These are phyloP conservation scores for Penicillium verrucosum DNA, from an alignment of 2,329 filamentous ascomycete genomes.

Conservation along the genomic window DNA sequence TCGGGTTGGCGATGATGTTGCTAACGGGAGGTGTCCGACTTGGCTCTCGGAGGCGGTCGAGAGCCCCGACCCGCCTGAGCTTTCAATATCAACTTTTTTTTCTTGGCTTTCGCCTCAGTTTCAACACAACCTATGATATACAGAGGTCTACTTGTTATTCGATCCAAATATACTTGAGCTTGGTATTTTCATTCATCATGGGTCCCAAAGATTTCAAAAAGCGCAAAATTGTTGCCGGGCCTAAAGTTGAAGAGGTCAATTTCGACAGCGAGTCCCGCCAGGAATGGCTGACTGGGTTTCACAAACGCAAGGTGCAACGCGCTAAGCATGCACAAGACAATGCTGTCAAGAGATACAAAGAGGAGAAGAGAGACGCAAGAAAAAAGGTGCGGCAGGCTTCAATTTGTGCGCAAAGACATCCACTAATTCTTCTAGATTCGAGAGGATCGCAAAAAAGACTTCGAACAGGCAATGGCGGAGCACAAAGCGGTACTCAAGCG, in stretches of 20 bases:
- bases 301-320: constrained; percentile 87
- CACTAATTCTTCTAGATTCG: constrained; percentile 59
- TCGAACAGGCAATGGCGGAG: constrained; percentile 75
- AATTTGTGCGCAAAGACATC: not conserved
- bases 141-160: not conserved
- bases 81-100: constrained; percentile 24
- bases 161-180: not conserved
- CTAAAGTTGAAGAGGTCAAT: constrained; percentile 70
- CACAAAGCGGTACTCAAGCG: constrained; percentile 69
- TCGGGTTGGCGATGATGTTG: constrained; percentile 27
- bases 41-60: constrained; percentile 38
- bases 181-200: constrained; percentile 34
- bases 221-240: constrained; percentile 50
- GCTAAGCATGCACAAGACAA: constrained; percentile 81
- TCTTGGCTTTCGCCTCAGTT: not conserved
- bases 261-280: constrained; percentile 78
- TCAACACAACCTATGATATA: constrained; percentile 1
- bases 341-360: constrained; percentile 70
- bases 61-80: constrained; percentile 29
- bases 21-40: constrained; percentile 27
- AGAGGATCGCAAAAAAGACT: constrained; percentile 75
- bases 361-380: constrained; percentile 71
- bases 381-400: constrained; percentile 62
- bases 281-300: constrained; percentile 92
- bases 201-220: constrained; percentile 60